Conservation (phyloP, 2,329 filamentous ascomycete genomes). For the Fusarium scirpi region DNA sequence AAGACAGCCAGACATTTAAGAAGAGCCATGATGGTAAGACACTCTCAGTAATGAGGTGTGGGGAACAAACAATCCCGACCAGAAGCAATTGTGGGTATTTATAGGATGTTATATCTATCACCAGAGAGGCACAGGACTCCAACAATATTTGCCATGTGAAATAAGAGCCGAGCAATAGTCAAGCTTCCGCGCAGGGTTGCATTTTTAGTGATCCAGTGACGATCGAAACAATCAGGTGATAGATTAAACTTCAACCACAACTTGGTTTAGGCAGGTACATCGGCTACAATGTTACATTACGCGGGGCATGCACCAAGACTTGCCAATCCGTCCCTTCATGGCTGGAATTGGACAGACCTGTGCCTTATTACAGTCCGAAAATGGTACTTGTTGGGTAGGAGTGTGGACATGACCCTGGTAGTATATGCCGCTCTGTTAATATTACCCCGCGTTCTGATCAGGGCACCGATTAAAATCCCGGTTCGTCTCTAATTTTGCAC, state of each 20-base stretch:
- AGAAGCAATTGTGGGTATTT: not conserved
- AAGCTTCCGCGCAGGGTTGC: not conserved
- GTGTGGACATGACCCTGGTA: not conserved
- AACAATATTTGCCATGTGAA: not conserved
- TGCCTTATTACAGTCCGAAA: not conserved
- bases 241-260: not conserved
- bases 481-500: no score
- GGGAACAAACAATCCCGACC: no score
- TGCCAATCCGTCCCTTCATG: fast-evolving
- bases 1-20: not conserved
- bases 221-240: not conserved
- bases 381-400: not conserved
- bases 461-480: no score
- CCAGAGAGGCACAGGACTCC: fast-evolving
- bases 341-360: not conserved
- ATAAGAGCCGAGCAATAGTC: not conserved
- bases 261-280: not conserved
- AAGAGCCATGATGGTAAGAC: not conserved
- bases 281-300: not conserved
- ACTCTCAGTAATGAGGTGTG: no score
- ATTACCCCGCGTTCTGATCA: not conserved
- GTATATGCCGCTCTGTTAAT: not conserved
- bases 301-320: not conserved
- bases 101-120: fast-evolving
- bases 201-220: no score